A percentile compares a stretch with the other conserved stretches of the same genome.
Evolutionary conservation across 371 early-diverging fungal genomes (phyloP).

Genomic region (Quaeritorhiza haematococci): DNA sequence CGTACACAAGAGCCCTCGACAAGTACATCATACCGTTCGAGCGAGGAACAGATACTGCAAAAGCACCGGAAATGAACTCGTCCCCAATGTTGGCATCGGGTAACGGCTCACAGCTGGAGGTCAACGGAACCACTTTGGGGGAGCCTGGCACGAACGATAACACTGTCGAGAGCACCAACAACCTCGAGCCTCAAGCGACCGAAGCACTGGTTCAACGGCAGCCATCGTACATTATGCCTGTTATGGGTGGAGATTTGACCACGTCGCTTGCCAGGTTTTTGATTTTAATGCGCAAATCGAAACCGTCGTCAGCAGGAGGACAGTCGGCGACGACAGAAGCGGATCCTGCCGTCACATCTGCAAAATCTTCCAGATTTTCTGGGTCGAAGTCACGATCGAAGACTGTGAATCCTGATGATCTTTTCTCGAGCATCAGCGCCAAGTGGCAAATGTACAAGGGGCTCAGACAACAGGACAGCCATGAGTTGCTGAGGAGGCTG

Average conservation of each 20-base stretch:
- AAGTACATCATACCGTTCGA: constrained; percentile 2
- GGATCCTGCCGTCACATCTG: neutral
- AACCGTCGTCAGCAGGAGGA: neutral
- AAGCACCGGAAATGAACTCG: too few relatives aligned
- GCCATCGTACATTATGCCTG: neutral
- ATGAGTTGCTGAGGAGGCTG: constrained; percentile 58
- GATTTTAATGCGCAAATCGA: too few relatives aligned
- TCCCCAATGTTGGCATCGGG: too few relatives aligned
- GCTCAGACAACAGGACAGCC: constrained; percentile 60
- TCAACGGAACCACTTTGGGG: too few relatives aligned
- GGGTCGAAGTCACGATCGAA: neutral
- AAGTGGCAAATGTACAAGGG: constrained; percentile 51
- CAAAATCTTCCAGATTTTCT: constrained; percentile 12
- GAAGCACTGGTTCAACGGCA: neutral
- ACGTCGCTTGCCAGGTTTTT: too few relatives aligned
- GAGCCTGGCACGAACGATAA: too few relatives aligned
- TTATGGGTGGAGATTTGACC: neutral
- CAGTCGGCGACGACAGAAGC: neutral
- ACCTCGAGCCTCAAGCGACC: neutral
- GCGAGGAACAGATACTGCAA: too few relatives aligned
- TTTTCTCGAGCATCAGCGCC: constrained; percentile 44
- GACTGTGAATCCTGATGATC: constrained; percentile 39
- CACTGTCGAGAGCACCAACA: too few relatives aligned
- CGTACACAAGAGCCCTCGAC: constrained; percentile 21
- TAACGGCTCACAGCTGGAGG: too few relatives aligned